Percentiles rank a stretch among this genome's conserved stretches.
phyloP scores from a whole-genome alignment of 2,329 filamentous ascomycete species.

The Claviceps sp. region DNA sequence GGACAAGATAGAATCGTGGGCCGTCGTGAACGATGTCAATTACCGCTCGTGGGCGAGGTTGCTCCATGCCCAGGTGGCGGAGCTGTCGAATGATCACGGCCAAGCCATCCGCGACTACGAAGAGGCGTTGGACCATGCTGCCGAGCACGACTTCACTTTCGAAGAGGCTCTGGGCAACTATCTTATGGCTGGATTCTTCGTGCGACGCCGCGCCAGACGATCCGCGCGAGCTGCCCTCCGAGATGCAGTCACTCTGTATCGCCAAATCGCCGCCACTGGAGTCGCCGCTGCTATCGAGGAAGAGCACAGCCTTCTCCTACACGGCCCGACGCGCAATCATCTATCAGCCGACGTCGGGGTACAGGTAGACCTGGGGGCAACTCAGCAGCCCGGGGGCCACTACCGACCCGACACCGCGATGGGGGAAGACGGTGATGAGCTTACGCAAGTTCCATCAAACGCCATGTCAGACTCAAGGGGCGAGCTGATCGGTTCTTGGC shows the following conservation, averaged over 20 bases:
- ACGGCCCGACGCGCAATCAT: slow-evolving; percentile 44
- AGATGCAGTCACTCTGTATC: slow-evolving; percentile 55
- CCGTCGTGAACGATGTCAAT: slow-evolving; percentile 52
- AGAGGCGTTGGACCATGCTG: slow-evolving; percentile 56
- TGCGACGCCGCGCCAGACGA: slow-evolving; percentile 49
- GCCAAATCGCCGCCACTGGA: slow-evolving; percentile 54
- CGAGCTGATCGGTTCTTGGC: slow-evolving; percentile 49
- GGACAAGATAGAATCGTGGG: slow-evolving; percentile 50
- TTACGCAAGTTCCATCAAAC: slow-evolving; percentile 28
- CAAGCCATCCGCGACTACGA: slow-evolving; percentile 53
- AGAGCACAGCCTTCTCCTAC: slow-evolving; percentile 54
- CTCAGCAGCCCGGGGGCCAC: slow-evolving; percentile 35
- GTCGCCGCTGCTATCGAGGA: slow-evolving; percentile 55
- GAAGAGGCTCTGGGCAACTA: slow-evolving; percentile 65
- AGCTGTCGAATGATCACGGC: slow-evolving; percentile 44
- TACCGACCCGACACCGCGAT: slow-evolving; percentile 31
- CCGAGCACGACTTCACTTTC: slow-evolving; percentile 51
- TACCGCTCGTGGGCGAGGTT: slow-evolving; percentile 57
- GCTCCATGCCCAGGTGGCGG: slow-evolving; percentile 54
- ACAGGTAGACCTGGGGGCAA: slow-evolving; percentile 58
- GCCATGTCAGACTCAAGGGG: slow-evolving; percentile 37
- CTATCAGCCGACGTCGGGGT: slow-evolving; percentile 49
- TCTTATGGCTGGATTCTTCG: slow-evolving; percentile 58
- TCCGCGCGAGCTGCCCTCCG: slow-evolving; percentile 56
- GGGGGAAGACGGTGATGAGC: slow-evolving; percentile 28